Conservation (phyloP, 2,329 filamentous ascomycete genomes). For the Colletotrichum noveboracense region DNA sequence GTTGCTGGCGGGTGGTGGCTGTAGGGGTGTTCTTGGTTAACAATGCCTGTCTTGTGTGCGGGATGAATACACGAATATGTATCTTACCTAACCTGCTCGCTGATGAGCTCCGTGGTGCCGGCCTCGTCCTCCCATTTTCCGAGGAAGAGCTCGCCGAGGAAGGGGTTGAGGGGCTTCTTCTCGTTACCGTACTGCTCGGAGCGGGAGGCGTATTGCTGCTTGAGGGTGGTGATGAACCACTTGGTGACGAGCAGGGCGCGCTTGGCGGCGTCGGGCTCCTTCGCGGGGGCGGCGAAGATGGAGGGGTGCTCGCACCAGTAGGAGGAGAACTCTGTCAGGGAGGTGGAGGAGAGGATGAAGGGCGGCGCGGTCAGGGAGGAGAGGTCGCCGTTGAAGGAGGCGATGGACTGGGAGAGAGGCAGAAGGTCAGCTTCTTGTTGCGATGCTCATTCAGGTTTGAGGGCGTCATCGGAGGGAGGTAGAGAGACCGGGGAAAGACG, state of each 20-base stretch:
- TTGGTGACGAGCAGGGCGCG: conserved; percentile 87
- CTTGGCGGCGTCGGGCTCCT: conserved; percentile 80
- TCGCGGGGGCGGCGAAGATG: conserved; percentile 81
- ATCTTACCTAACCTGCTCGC: conserved; percentile 84
- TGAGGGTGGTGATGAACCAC: conserved; percentile 94
- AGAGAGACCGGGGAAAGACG: neutral
- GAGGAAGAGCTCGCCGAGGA: conserved; percentile 92
- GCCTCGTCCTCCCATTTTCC: conserved; percentile 86
- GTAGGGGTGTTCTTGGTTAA: neutral
- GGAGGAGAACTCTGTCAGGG: conserved; percentile 79
- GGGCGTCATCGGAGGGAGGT: neutral
- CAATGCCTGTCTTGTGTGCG: neutral
- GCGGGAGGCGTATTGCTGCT: conserved; percentile 78
- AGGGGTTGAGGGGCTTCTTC: conserved; percentile 98
- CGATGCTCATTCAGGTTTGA: neutral
- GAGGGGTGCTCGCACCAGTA: conserved; percentile 83
- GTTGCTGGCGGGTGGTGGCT: conserved; percentile 94
- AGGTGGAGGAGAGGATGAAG: conserved; percentile 81
- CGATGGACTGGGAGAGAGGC: conserved; percentile 63
- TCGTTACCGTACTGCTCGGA: conserved; percentile 87
- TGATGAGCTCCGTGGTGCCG: conserved; percentile 85
- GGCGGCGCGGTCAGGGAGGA: conserved; percentile 82
- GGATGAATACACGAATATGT: neutral
- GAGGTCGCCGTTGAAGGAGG: conserved; percentile 82
- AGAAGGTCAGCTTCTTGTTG: neutral